phyloP scores from a whole-genome alignment of 345 rosid genomes.

The Limnanthes douglasii region DNA sequence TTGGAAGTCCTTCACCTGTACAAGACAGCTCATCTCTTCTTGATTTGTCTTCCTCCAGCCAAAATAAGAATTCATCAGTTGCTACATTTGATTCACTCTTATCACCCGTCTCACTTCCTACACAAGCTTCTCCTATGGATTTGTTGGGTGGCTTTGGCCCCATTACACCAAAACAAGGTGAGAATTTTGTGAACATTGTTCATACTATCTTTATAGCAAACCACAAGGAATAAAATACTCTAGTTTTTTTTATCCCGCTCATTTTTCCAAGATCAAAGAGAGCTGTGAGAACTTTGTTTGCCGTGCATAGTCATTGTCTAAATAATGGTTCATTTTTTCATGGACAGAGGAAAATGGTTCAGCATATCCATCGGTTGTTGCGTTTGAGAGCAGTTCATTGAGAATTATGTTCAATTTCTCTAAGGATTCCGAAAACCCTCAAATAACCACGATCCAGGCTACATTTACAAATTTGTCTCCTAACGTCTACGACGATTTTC shows the following conservation, averaged over 20 bases:
- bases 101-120: conserved; percentile 17
- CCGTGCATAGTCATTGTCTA: too few relatives aligned
- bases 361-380: conserved; percentile 55
- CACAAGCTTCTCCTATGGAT: conserved; percentile 44
- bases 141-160: conserved; percentile 69
- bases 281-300: conserved; percentile 2
- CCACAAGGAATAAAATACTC: too few relatives aligned
- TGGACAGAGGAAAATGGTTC: conserved; percentile 50
- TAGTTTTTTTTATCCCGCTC: too few relatives aligned
- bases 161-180: conserved; percentile 49
- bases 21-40: conserved; percentile 30
- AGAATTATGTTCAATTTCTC: conserved; percentile 63
- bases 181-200: conserved; percentile 4
- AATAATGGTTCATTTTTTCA: conserved; percentile 5
- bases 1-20: conserved; percentile 39
- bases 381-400: conserved; percentile 70
- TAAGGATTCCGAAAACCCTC: conserved; percentile 52
- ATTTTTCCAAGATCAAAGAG: too few relatives aligned
- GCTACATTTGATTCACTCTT: conserved; percentile 31
- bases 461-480: conserved; percentile 57
- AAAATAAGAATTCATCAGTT: conserved; percentile 24
- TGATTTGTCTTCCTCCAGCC: conserved; percentile 39
- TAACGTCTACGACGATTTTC: conserved; percentile 53
- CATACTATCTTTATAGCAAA: too few relatives aligned
- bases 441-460: conserved; percentile 43